These are phyloP conservation scores for Colletotrichum spinosum DNA, from an alignment of 2,329 filamentous ascomycete species.

Conservation along the genomic window DNA sequence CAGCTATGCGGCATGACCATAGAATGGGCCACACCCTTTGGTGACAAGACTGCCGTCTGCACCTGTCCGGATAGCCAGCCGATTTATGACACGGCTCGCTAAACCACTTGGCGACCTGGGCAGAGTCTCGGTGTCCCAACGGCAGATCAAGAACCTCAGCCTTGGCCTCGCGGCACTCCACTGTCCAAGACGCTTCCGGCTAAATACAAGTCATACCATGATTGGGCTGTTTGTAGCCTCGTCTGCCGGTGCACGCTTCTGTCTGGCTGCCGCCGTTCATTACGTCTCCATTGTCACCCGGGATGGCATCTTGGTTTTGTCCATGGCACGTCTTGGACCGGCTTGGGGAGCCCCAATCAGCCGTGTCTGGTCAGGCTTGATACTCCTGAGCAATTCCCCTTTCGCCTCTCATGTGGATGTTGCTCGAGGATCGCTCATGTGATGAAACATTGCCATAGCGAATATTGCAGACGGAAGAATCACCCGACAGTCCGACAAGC, in stretches of 20 bases:
- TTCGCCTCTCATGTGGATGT: neutral
- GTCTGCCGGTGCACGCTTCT: constrained; percentile 1
- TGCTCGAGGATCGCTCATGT: neutral
- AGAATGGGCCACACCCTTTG: neutral
- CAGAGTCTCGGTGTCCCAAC: constrained; percentile 26
- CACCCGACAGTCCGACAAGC: constrained; percentile 13
- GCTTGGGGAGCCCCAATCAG: constrained; percentile 1
- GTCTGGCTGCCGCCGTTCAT: neutral
- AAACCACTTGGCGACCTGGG: constrained; percentile 17
- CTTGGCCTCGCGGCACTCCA: constrained; percentile 29
- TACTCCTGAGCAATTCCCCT: neutral
- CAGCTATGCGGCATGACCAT: neutral
- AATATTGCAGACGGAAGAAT: constrained; percentile 1
- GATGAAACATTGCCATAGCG: neutral
- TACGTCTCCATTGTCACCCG: neutral
- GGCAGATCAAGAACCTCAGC: constrained; percentile 6
- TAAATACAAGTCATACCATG: neutral
- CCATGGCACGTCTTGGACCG: constrained; percentile 6
- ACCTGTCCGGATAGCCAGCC: neutral
- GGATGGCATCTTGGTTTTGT: constrained; percentile 3
- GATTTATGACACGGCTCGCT: neutral
- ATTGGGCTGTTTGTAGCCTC: constrained; percentile 14
- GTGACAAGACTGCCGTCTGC: neutral
- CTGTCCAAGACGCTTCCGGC: constrained; percentile 21
- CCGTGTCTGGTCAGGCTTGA: neutral